Evolutionary conservation across 257 asterid species (phyloP).

Genomic region (Jacaranda mimosifolia): DNA sequence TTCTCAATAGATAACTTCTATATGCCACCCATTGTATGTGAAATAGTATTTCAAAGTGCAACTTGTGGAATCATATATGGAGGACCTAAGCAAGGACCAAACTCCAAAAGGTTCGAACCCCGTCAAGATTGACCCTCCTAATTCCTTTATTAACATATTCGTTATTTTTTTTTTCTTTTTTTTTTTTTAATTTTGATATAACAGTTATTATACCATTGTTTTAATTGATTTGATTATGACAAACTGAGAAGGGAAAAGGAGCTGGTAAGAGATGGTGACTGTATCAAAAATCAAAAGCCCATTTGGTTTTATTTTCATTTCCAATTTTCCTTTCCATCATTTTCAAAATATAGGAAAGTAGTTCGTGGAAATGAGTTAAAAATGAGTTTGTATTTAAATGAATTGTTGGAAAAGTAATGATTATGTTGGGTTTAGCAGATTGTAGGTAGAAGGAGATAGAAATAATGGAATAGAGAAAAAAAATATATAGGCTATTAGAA

Average conservation of each 20-base stretch:
- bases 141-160: background rate
- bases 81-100: slow-evolving; percentile 5
- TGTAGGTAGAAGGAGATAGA: no score
- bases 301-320: no score
- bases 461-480: no score
- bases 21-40: background rate
- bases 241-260: background rate
- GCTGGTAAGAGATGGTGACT: background rate
- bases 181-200: no score
- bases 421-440: no score
- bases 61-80: background rate
- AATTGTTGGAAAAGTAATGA: no score
- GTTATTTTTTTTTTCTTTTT: background rate
- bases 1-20: background rate
- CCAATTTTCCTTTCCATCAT: no score
- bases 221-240: background rate
- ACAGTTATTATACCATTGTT: background rate
- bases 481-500: no score
- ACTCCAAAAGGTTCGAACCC: background rate
- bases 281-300: background rate
- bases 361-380: no score
- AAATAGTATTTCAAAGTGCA: slow-evolving; percentile 1
- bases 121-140: background rate
- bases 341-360: no score
- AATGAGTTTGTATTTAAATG: no score